A percentile compares a stretch with the other conserved stretches of the same genome.
These are phyloP conservation scores for Hypericum androsaemum DNA, from an alignment of 345 rosid genomes.

Conservation along the genomic window DNA sequence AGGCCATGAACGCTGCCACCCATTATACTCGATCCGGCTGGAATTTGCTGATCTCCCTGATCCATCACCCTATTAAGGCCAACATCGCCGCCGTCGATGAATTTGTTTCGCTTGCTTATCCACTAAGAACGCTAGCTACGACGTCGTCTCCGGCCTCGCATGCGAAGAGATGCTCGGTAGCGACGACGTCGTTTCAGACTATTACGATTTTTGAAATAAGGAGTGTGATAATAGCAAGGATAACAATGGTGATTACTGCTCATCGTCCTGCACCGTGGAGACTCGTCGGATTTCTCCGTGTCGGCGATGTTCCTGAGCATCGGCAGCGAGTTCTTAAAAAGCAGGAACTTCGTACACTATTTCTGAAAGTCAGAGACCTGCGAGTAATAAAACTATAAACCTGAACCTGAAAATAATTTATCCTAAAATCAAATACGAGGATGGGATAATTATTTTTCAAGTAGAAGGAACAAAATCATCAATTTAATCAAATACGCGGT, in stretches of 20 bases:
- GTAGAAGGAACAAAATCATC: no score
- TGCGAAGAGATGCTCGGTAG: constrained; percentile 53
- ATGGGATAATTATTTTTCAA: no score
- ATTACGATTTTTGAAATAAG: constrained; percentile 39
- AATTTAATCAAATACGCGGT: no score
- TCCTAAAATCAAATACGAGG: no score
- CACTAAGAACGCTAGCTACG: constrained; percentile 29
- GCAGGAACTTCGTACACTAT: no score
- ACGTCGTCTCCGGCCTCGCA: constrained; percentile 36
- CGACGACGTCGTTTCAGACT: constrained; percentile 33
- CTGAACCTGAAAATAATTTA: no score
- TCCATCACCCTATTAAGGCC: constrained; percentile 10
- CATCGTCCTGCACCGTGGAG: constrained; percentile 45
- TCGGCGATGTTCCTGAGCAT: constrained; percentile 47
- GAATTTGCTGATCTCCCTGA: constrained; percentile 11
- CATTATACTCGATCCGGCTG: constrained; percentile 10
- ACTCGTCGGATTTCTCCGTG: constrained; percentile 50
- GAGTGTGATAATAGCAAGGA: constrained; percentile 41
- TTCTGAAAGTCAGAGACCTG: no score
- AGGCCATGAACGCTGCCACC: constrained; percentile 16
- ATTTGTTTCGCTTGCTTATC: no score
- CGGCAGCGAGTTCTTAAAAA: constrained; percentile 74
- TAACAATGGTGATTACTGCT: constrained; percentile 1
- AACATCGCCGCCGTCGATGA: constrained; percentile 13
- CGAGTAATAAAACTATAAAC: no score